A percentile compares a stretch with the other conserved stretches of the same genome.
phyloP scores from a whole-genome alignment of 495 filamentous ascomycete species.

The Chaetomidium leptoderma region DNA sequence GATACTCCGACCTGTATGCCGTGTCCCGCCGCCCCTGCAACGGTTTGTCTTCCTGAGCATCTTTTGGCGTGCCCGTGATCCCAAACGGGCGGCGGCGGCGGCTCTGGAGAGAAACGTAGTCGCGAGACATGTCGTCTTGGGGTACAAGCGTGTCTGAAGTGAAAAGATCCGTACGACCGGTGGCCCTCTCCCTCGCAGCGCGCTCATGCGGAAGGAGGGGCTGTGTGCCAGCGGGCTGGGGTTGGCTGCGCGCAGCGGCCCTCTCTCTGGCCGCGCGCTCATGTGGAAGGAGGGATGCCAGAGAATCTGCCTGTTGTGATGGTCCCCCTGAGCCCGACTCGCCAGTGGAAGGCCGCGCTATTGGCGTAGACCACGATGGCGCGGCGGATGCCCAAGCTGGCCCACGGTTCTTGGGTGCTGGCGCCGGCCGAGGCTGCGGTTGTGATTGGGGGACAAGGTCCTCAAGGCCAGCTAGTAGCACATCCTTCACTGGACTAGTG shows the following conservation, averaged over 20 bases:
- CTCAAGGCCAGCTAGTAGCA: not conserved
- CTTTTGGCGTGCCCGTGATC: not conserved
- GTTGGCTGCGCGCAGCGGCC: not conserved
- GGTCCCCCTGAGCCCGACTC: not conserved
- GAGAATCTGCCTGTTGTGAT: not conserved
- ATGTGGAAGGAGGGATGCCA: slow-evolving; percentile 22
- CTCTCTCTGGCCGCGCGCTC: slow-evolving; percentile 21
- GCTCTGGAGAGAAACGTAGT: not conserved
- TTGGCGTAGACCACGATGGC: not conserved
- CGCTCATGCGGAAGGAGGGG: too few relatives aligned
- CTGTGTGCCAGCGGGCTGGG: not conserved
- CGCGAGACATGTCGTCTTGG: not conserved
- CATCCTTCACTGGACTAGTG: not conserved
- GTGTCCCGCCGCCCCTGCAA: too few relatives aligned
- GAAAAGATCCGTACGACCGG: too few relatives aligned
- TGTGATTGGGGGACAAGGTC: not conserved
- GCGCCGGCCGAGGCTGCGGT: not conserved
- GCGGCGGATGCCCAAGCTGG: slow-evolving; percentile 4
- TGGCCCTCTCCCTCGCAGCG: too few relatives aligned
- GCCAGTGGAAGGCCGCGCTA: not conserved
- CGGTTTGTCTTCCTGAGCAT: not conserved
- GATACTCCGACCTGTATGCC: too few relatives aligned
- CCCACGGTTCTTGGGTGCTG: not conserved
- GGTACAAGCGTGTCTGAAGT: not conserved
- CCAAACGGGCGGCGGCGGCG: not conserved